phyloP scores from a whole-genome alignment of 352 stramenopile species.

The Phytophthora brassicae region DNA sequence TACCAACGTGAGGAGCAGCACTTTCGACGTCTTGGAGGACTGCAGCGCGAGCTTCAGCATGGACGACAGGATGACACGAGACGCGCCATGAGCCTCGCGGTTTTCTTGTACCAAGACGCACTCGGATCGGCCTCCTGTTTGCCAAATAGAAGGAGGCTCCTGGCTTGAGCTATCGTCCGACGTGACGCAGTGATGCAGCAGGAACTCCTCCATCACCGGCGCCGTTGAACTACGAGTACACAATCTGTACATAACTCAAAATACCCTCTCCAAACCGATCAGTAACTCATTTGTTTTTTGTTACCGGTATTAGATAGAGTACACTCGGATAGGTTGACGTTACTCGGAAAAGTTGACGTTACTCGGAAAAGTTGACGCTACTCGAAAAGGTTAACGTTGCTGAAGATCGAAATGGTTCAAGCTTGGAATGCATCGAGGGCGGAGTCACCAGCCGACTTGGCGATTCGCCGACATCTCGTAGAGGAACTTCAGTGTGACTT shows the following conservation, averaged over 20 bases:
- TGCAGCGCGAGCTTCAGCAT: slow-evolving; percentile 36
- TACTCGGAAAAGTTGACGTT: no score
- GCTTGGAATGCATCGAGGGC: slow-evolving; percentile 12
- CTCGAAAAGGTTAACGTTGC: no score
- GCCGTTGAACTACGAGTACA: slow-evolving; percentile 14
- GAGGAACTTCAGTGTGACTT: slow-evolving; percentile 49
- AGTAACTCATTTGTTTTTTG: no score
- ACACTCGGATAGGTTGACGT: no score
- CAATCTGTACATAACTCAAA: no score
- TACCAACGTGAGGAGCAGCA: slow-evolving; percentile 47
- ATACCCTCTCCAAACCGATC: no score
- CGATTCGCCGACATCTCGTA: slow-evolving; percentile 25
- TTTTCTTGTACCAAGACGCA: slow-evolving; percentile 71
- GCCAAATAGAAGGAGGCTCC: slow-evolving; percentile 29
- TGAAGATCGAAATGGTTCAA: slow-evolving; percentile 2
- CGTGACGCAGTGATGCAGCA: slow-evolving; percentile 70
- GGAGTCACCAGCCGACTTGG: slow-evolving; percentile 4
- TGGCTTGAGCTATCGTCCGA: slow-evolving; percentile 25
- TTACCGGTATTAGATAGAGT: no score
- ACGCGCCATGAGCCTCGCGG: slow-evolving; percentile 47
- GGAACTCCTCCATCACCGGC: slow-evolving; percentile 59
- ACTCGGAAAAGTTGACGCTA: no score
- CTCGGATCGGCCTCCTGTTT: slow-evolving; percentile 40
- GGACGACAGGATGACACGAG: slow-evolving; percentile 52
- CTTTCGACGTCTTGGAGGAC: slow-evolving; percentile 33